A percentile compares a stretch with the other conserved stretches of the same genome.
Evolutionary conservation across 2,329 filamentous ascomycete genomes (phyloP).

Genomic region (Ramichloridium luteum): DNA sequence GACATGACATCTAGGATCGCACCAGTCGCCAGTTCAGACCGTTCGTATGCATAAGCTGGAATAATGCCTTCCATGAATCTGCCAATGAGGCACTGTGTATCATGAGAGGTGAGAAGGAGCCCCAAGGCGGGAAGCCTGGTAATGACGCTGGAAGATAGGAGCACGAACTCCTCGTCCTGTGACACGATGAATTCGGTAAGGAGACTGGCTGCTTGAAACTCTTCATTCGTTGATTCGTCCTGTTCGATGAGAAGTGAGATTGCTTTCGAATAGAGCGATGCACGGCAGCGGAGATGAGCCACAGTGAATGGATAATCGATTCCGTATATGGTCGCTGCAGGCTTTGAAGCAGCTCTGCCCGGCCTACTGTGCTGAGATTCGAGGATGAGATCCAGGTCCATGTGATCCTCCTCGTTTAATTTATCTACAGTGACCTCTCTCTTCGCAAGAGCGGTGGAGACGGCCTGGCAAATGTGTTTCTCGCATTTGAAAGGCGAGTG

Average conservation of each 20-base stretch:
- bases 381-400: constrained; percentile 57
- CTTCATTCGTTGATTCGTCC: not conserved
- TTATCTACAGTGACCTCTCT: constrained; percentile 7
- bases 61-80: constrained; percentile 38
- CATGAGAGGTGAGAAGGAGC: constrained; percentile 18
- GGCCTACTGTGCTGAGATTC: constrained; percentile 45
- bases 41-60: constrained; percentile 48
- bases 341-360: constrained; percentile 25
- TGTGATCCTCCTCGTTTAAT: constrained; percentile 39
- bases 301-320: constrained; percentile 15
- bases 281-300: constrained; percentile 11
- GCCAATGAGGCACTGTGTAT: constrained; percentile 35
- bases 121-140: constrained; percentile 13
- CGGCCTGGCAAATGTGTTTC: constrained; percentile 9
- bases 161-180: constrained; percentile 12
- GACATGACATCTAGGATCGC: constrained; percentile 57
- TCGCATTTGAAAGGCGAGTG: constrained; percentile 9
- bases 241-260: constrained; percentile 5
- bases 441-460: constrained; percentile 8
- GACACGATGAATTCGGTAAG: constrained; percentile 17
- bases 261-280: constrained; percentile 15
- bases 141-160: constrained; percentile 17
- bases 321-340: constrained; percentile 36
- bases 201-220: constrained; percentile 5
- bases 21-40: constrained; percentile 61